Evolutionary conservation across 1,139 yeast species (phyloP).

Genomic region (Pichia sp.): DNA sequence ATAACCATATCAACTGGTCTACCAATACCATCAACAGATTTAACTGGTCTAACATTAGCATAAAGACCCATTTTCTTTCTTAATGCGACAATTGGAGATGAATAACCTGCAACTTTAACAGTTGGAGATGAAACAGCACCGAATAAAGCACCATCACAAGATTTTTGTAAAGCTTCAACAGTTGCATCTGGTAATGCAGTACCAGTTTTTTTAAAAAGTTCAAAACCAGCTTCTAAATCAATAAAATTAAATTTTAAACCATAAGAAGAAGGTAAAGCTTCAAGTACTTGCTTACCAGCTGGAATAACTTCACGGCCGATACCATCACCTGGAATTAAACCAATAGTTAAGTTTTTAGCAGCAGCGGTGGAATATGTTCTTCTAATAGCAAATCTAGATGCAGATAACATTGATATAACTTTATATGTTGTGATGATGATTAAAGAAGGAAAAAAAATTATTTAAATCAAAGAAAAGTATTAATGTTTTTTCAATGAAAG

Average conservation of each 20-base stretch:
- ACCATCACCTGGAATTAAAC: slow-evolving; percentile 95
- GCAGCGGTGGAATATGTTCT: slow-evolving; percentile 31
- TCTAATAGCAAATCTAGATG: slow-evolving; percentile 23
- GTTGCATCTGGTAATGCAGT: slow-evolving; percentile 93
- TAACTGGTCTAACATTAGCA: slow-evolving; percentile 97
- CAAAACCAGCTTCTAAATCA: slow-evolving; percentile 89
- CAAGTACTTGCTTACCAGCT: slow-evolving; percentile 80
- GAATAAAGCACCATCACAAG: slow-evolving; percentile 94
- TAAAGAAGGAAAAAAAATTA: neutral
- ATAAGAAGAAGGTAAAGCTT: slow-evolving; percentile 67
- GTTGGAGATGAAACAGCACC: slow-evolving; percentile 97
- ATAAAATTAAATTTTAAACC: slow-evolving; percentile 81
- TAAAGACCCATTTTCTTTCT: slow-evolving; percentile 90
- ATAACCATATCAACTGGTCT: slow-evolving; percentile 95
- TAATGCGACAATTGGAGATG: slow-evolving; percentile 96
- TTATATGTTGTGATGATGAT: neutral
- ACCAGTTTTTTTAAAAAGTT: slow-evolving; percentile 86
- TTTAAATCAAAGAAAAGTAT: neutral
- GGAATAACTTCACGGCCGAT: slow-evolving; percentile 97
- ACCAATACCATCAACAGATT: slow-evolving; percentile 75
- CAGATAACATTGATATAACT: slow-evolving; percentile 5
- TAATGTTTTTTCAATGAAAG: too few species aligned
- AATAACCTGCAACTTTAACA: slow-evolving; percentile 89
- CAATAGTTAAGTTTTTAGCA: slow-evolving; percentile 34
- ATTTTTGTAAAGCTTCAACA: slow-evolving; percentile 65